These are phyloP conservation scores for Mycena capillaripes DNA, from an alignment of 768 basidiomycete species.

Conservation along the genomic window DNA sequence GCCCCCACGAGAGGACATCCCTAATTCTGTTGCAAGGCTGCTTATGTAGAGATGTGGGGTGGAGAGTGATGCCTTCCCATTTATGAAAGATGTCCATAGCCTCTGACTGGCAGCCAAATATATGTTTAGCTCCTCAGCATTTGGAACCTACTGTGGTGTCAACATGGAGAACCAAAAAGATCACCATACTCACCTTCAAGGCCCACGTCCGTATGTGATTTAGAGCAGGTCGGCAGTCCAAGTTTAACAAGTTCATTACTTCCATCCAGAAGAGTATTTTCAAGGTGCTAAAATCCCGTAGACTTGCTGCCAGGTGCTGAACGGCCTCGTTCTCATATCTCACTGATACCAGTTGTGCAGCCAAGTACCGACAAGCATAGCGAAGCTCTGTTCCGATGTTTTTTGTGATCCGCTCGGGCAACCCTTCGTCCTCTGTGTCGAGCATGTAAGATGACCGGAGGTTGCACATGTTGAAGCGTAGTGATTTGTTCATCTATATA, in stretches of 20 bases:
- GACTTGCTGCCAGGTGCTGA: conserved; percentile 2
- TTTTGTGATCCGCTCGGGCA: background rate
- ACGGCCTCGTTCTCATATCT: background rate
- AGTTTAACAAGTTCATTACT: conserved; percentile 3
- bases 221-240: conserved; percentile 5
- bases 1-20: background rate
- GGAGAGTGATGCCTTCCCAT: background rate
- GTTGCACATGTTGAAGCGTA: conserved; percentile 19
- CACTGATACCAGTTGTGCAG: conserved; percentile 4
- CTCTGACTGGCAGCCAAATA: background rate
- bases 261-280: conserved; percentile 29
- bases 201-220: background rate
- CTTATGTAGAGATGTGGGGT: conserved; percentile 15
- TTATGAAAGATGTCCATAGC: background rate
- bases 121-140: background rate
- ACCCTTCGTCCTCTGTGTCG: conserved; percentile 2
- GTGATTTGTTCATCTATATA: conserved; percentile 13
- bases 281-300: conserved; percentile 2
- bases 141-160: background rate
- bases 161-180: background rate
- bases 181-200: background rate
- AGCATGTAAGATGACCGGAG: conserved; percentile 4
- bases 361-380: conserved; percentile 25
- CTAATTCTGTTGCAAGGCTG: conserved; percentile 2
- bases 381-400: conserved; percentile 4